Evolutionary conservation across 2,329 filamentous ascomycete species (phyloP).

Genomic region (Diaporthe ilicicola): DNA sequence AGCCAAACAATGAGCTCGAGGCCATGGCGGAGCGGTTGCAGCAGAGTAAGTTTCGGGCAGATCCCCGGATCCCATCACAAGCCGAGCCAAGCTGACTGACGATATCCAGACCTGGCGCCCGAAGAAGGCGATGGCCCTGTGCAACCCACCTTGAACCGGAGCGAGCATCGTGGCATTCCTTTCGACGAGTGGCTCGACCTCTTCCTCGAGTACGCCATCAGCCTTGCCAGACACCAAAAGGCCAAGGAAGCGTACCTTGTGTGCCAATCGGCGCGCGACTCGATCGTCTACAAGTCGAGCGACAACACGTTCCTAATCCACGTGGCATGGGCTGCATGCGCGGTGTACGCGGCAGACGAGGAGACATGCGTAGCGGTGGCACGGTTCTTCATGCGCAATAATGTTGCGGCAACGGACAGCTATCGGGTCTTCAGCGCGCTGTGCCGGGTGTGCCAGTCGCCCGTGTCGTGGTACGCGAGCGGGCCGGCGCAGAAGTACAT

Average conservation of each 20-base stretch:
- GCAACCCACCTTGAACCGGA: conserved; percentile 37
- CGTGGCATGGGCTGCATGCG: conserved; percentile 80
- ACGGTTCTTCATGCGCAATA: conserved; percentile 85
- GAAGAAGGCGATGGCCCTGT: conserved; percentile 43
- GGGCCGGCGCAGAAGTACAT: conserved; percentile 90
- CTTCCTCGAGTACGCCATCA: conserved; percentile 86
- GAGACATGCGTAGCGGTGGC: conserved; percentile 76
- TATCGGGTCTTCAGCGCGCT: conserved; percentile 85
- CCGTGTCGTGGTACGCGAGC: conserved; percentile 78
- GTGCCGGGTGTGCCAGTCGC: conserved; percentile 78
- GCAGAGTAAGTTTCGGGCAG: conserved; percentile 53
- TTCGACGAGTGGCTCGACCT: conserved; percentile 90
- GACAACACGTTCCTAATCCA: conserved; percentile 77
- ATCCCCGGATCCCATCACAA: not conserved
- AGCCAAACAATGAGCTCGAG: conserved; percentile 54
- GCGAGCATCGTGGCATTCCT: conserved; percentile 72
- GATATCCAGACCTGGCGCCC: conserved; percentile 44
- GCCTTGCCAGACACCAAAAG: conserved; percentile 73
- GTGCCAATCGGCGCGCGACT: conserved; percentile 79
- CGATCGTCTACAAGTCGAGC: conserved; percentile 80
- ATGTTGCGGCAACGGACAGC: conserved; percentile 80
- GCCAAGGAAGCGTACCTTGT: conserved; percentile 80
- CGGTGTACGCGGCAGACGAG: conserved; percentile 81
- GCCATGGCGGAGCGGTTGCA: conserved; percentile 65
- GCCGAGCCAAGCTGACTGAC: conserved; percentile 17